Evolutionary conservation across 495 filamentous ascomycete genomes (phyloP), one percentile per base, ranked within the genome.

Genomic region (Pyrenula massariospora): DNA sequence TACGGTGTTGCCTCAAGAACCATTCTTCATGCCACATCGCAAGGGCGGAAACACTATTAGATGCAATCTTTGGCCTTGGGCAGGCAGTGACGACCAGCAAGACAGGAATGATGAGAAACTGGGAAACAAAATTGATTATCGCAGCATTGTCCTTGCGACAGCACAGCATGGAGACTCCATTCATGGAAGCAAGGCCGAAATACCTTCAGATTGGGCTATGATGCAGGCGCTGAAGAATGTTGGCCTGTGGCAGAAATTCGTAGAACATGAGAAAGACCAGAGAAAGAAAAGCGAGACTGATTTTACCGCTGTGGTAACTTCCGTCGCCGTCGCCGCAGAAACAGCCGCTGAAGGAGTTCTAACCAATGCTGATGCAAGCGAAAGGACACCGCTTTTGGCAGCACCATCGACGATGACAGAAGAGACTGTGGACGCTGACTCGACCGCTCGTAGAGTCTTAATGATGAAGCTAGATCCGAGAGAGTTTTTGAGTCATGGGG

Each of bases 401-500:
- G 31, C 31, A 8, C 8, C 31, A 15, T 5, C 31, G 31, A 42
- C 31, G 8, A 42, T 42, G 31, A 42, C 31, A 42, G 31, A 42
- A 15, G 31, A 42, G 31, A n/a, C n/a, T n/a, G n/a, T n/a, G n/a
- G 73, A 74, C 53, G 73, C 72, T 1, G 68, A 75, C 11, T 72
- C 85, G 51, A 71, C 73, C 5, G 71, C 68, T 11, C 68, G 75
- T 48, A 5, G 31, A 8, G 31, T 42, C 15, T 42, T 42, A 15
- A 42, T 5, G 5, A 42, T 42, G 31, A 42, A 42, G 31, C 31
- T 42, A 5, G 31, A 42, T 42, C 31, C 15, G 15, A 5, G 31
- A 42, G 68, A 75, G 48, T 69, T 70, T 64, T 83, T 99, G 8
- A 97, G 93, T 1, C 93, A 99, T 72, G 93, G 93, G 48, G 94